Evolutionary conservation across 306 rosid species (phyloP).

Genomic region (Begonia masoniana): DNA sequence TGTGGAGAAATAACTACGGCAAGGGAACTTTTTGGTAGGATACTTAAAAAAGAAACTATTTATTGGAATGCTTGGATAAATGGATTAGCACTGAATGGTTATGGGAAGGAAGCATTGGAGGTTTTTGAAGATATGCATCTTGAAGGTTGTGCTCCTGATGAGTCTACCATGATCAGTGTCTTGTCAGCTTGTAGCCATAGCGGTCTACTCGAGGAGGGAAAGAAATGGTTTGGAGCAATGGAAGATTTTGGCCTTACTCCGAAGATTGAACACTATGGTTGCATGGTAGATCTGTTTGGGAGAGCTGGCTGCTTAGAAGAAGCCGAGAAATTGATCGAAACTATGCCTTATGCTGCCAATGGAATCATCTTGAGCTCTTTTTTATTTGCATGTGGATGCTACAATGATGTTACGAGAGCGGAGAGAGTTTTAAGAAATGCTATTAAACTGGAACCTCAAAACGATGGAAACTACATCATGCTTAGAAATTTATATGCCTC

Average conservation of each 20-base stretch:
- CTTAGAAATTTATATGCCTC: conserved; percentile 53
- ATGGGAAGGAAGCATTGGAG: conserved; percentile 46
- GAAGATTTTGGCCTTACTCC: conserved; percentile 35
- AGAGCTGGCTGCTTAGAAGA: conserved; percentile 62
- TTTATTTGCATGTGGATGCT: conserved; percentile 48
- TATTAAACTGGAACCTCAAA: conserved; percentile 21
- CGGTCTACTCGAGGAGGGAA: conserved; percentile 65
- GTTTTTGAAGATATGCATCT: conserved; percentile 30
- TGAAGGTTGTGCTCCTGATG: conserved; percentile 29
- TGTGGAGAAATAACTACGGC: conserved; percentile 49
- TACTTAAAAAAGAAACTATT: conserved; percentile 31
- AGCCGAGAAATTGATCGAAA: conserved; percentile 41
- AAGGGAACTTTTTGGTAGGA: conserved; percentile 28
- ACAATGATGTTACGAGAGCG: conserved; percentile 38
- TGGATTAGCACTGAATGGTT: conserved; percentile 60
- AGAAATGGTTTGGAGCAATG: conserved; percentile 38
- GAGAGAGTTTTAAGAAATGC: conserved; percentile 39
- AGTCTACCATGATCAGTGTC: conserved; percentile 37
- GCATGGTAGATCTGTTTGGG: conserved; percentile 63
- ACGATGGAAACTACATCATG: conserved; percentile 41
- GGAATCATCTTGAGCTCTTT: conserved; percentile 58
- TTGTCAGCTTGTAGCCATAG: conserved; percentile 60
- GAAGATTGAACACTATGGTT: conserved; percentile 66
- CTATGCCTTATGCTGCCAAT: conserved; percentile 50
- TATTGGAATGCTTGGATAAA: conserved; percentile 74